These are phyloP conservation scores for Vishniacozyma victoriae DNA, from an alignment of 768 basidiomycete genomes.

Conservation along the genomic window DNA sequence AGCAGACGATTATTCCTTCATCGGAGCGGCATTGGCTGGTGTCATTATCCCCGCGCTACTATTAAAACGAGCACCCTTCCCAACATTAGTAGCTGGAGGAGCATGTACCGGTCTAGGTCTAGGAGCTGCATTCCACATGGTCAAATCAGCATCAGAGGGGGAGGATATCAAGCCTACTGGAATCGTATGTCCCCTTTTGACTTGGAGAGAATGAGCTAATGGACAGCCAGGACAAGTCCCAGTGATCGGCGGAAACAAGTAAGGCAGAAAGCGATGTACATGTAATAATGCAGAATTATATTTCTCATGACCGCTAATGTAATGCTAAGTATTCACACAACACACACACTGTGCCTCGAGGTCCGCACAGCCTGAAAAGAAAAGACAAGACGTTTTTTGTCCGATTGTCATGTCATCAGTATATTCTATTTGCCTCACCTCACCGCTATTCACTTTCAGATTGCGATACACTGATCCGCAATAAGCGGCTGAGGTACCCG, in stretches of 20 bases:
- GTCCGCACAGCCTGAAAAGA: too few relatives aligned
- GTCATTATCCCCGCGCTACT: constrained; percentile 40
- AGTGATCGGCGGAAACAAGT: constrained; percentile 27
- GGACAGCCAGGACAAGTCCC: constrained; percentile 30
- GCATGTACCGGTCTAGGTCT: constrained; percentile 37
- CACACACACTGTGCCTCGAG: too few relatives aligned
- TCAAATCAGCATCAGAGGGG: constrained; percentile 24
- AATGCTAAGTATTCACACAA: too few relatives aligned
- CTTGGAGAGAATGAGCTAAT: constrained; percentile 7
- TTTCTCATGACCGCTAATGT: too few relatives aligned
- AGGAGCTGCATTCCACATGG: constrained; percentile 33
- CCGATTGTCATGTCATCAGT: too few relatives aligned
- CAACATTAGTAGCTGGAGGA: constrained; percentile 35
- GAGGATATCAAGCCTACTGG: constrained; percentile 17
- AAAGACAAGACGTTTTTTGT: too few relatives aligned
- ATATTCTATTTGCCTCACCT: too few relatives aligned
- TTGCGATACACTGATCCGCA: too few relatives aligned
- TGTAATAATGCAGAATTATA: too few relatives aligned
- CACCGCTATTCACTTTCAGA: too few relatives aligned
- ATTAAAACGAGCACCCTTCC: constrained; percentile 37
- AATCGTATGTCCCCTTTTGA: constrained; percentile 35
- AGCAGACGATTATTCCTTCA: constrained; percentile 44
- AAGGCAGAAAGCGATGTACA: too few relatives aligned
- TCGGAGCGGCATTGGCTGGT: constrained; percentile 30
- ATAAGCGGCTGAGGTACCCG: too few relatives aligned